Conservation (phyloP, 495 filamentous ascomycete species). For the Neurospora tetraspora region DNA sequence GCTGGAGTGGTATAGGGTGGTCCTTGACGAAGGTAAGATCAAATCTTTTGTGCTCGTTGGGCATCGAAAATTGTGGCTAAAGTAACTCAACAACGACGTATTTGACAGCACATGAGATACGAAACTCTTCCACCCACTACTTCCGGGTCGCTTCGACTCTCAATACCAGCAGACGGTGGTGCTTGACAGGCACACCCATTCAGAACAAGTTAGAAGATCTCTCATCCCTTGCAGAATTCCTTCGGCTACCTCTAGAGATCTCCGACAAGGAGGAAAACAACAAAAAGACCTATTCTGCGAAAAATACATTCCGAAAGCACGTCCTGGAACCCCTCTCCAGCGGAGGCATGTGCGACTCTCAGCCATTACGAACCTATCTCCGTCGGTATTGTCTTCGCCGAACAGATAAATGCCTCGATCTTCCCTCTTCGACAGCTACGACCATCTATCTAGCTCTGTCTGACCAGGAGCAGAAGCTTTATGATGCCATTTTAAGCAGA, state of each 20-base stretch:
- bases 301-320: background rate
- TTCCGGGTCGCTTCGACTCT: constrained; percentile 15
- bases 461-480: background rate
- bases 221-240: constrained; percentile 35
- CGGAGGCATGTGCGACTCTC: background rate
- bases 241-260: constrained; percentile 31
- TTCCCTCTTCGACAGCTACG: background rate
- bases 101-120: constrained; percentile 11
- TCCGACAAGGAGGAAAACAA: too few relatives aligned
- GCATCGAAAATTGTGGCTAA: too few relatives aligned
- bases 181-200: constrained; percentile 39
- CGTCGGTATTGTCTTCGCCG: background rate
- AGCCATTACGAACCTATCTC: background rate
- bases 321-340: background rate
- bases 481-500: background rate
- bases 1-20: constrained; percentile 8
- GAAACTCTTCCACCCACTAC: background rate
- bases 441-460: background rate
- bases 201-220: constrained; percentile 44
- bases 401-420: background rate
- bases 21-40: constrained; percentile 9
- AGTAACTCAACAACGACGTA: background rate
- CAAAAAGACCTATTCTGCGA: constrained; percentile 19
- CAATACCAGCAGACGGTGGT: constrained; percentile 30
- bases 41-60: too few relatives aligned